These are phyloP conservation scores for Dianthus caryophyllus DNA, from an alignment of 148 eudicot species.

Conservation along the genomic window DNA sequence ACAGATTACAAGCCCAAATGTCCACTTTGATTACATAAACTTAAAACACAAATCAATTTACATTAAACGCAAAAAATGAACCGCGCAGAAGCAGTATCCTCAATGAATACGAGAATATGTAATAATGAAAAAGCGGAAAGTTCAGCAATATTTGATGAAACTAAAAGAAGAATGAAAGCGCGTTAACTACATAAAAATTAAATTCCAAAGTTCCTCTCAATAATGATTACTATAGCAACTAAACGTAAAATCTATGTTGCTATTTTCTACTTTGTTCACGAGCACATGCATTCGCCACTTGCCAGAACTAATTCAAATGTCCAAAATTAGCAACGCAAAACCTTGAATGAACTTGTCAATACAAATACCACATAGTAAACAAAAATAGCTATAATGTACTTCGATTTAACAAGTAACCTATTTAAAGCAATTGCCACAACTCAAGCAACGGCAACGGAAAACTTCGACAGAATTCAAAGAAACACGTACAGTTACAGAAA, in stretches of 20 bases:
- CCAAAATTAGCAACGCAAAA: neutral
- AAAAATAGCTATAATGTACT: no score
- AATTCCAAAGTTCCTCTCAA: neutral
- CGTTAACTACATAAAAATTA: neutral
- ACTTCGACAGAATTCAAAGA: neutral
- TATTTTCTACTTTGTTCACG: neutral
- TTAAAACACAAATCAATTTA: neutral
- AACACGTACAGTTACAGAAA: no score
- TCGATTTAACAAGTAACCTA: no score
- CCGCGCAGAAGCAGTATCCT: neutral
- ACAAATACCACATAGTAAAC: neutral
- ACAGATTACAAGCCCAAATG: neutral
- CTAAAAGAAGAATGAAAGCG: neutral
- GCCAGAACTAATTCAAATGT: neutral
- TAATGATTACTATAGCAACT: no score
- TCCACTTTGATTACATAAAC: neutral
- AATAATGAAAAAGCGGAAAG: neutral
- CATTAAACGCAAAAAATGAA: neutral
- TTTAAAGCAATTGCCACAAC: neutral
- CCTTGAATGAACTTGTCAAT: neutral
- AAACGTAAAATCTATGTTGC: no score
- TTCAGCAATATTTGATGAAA: neutral
- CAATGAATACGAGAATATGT: neutral
- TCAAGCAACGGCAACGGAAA: neutral
- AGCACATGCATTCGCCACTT: neutral